These are phyloP conservation scores for Solanum chmielewskii DNA, from an alignment of 257 asterid species.

Conservation along the genomic window DNA sequence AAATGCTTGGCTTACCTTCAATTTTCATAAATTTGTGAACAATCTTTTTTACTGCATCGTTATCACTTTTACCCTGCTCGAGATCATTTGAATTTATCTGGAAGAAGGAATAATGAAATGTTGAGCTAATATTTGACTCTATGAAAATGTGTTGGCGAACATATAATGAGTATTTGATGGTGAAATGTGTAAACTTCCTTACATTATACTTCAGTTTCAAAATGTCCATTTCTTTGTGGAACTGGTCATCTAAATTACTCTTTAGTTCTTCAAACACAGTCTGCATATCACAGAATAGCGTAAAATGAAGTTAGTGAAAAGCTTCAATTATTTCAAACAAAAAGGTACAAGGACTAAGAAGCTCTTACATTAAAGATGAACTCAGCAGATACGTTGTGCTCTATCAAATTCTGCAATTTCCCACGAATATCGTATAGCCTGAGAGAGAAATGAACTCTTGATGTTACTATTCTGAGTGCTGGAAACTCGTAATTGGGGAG, in stretches of 20 bases:
- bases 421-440: constrained; percentile 71
- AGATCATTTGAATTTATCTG: constrained; percentile 34
- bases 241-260: constrained; percentile 40
- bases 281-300: constrained; percentile 17
- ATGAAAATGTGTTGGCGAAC: neutral
- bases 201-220: constrained; percentile 56
- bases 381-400: constrained; percentile 70
- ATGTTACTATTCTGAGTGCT: neutral
- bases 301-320: constrained; percentile 1
- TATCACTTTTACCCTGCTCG: constrained; percentile 22
- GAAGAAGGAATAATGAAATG: neutral
- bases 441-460: neutral
- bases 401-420: constrained; percentile 70
- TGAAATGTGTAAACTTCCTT: neutral
- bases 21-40: constrained; percentile 75
- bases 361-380: constrained; percentile 58
- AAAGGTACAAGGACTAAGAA: neutral
- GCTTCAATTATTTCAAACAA: neutral
- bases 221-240: constrained; percentile 34
- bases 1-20: constrained; percentile 44
- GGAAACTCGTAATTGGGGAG: neutral
- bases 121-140: neutral
- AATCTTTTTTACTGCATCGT: constrained; percentile 39
- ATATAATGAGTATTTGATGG: neutral
- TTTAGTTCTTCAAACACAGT: constrained; percentile 53